Conservation (phyloP, 148 eudicot genomes). For the Euryodendron excelsum region DNA sequence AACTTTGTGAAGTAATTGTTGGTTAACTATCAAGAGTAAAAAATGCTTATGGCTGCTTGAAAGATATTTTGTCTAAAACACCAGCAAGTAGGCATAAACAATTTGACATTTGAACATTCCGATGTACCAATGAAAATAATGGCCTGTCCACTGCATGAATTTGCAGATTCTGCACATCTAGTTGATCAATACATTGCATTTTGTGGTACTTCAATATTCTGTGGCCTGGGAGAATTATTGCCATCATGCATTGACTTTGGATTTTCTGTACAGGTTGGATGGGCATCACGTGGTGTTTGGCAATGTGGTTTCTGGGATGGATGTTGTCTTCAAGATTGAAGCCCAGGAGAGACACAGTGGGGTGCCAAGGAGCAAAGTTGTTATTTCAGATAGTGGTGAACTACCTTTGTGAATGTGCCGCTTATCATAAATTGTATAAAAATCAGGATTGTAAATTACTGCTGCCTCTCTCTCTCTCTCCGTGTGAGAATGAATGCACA, state of each 20-base stretch:
- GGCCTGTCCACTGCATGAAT: too few species aligned
- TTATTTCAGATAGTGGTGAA: constrained; percentile 61
- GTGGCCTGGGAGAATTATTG: neutral
- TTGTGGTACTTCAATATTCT: neutral
- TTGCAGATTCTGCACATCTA: neutral
- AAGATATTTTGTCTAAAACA: neutral
- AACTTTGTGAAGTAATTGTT: neutral
- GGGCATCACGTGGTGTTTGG: constrained; percentile 84
- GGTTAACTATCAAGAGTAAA: neutral
- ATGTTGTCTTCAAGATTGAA: constrained; percentile 71
- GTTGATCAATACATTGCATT: neutral
- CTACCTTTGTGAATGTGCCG: constrained; percentile 25
- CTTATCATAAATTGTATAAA: neutral
- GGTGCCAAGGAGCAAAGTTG: constrained; percentile 43
- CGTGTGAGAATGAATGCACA: too few species aligned
- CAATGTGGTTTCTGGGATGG: constrained; percentile 78
- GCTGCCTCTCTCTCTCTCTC: neutral
- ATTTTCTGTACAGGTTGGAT: constrained; percentile 53
- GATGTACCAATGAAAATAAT: too few species aligned
- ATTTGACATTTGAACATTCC: too few species aligned
- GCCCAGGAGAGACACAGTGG: constrained; percentile 53
- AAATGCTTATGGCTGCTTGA: neutral
- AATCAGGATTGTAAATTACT: neutral
- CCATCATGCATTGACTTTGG: neutral
- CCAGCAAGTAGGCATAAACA: constrained; percentile 4